A percentile compares a stretch with the other conserved stretches of the same genome.
These are phyloP conservation scores for Macrotyloma uniflorum DNA, from an alignment of 306 rosid species.

Conservation along the genomic window DNA sequence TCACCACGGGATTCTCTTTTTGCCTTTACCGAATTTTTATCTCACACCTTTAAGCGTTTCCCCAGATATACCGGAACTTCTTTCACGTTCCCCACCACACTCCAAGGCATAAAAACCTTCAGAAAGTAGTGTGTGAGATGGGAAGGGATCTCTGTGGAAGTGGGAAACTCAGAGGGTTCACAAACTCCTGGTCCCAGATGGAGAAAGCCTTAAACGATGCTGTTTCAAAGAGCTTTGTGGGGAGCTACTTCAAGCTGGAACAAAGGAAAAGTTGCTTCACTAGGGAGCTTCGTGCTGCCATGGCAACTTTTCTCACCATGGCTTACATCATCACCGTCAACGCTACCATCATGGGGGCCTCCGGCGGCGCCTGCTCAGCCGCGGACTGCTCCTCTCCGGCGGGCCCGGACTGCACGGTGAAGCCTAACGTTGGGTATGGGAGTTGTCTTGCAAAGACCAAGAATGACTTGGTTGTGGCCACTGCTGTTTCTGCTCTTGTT, in stretches of 20 bases:
- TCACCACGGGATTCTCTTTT: constrained; percentile 29
- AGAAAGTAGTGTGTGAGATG: constrained; percentile 30
- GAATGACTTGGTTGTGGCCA: constrained; percentile 81
- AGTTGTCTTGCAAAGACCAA: constrained; percentile 65
- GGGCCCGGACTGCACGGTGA: constrained; percentile 50
- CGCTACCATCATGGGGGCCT: constrained; percentile 76
- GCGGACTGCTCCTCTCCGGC: constrained; percentile 65
- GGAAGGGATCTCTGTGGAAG: constrained; percentile 57
- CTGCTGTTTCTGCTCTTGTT: constrained; percentile 70
- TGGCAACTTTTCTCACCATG: constrained; percentile 93
- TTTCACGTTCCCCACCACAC: not conserved
- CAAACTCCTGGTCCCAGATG: constrained; percentile 47
- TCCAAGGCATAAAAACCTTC: not conserved
- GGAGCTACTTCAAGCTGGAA: constrained; percentile 75
- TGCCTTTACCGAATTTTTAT: constrained; percentile 18
- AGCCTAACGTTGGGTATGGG: constrained; percentile 69
- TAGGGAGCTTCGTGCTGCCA: constrained; percentile 74
- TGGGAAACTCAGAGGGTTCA: constrained; percentile 20
- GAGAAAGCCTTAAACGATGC: constrained; percentile 59
- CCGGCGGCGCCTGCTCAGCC: constrained; percentile 76
- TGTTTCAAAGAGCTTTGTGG: constrained; percentile 58
- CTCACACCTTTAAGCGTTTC: not conserved
- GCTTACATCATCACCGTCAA: constrained; percentile 94
- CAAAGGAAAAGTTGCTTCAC: constrained; percentile 72
- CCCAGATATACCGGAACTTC: not conserved